A percentile compares a stretch with the other conserved stretches of the same genome.
Evolutionary conservation across 2,329 filamentous ascomycete genomes (phyloP).

Genomic region (Pleoardoris graminearum): DNA sequence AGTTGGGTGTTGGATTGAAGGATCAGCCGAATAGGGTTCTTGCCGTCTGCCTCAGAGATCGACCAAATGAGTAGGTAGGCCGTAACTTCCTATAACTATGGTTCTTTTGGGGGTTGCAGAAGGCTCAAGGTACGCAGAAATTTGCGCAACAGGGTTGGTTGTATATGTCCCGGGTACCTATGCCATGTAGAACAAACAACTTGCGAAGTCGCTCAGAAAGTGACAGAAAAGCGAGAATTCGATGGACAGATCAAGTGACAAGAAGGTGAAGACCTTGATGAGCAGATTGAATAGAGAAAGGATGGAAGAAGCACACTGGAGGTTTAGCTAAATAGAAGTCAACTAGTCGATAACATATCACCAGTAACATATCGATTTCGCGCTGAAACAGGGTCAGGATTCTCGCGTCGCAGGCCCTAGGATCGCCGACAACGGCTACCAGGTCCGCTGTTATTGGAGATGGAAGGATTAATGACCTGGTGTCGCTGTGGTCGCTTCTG

Average conservation of each 20-base stretch:
- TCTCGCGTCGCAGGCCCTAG: neutral
- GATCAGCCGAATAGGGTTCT: too few species aligned
- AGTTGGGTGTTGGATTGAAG: neutral
- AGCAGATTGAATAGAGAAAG: neutral
- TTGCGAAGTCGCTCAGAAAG: neutral
- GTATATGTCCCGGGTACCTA: too few species aligned
- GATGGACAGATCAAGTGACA: too few species aligned
- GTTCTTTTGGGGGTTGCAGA: too few species aligned
- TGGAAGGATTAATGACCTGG: neutral
- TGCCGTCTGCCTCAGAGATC: too few species aligned
- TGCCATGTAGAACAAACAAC: neutral
- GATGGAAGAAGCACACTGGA: neutral
- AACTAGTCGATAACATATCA: constrained; percentile 12
- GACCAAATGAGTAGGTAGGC: too few species aligned
- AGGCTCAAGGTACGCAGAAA: too few species aligned
- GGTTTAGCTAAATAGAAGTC: neutral
- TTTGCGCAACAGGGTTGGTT: neutral
- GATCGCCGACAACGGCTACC: neutral
- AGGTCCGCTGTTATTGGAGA: neutral
- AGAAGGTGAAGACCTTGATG: neutral
- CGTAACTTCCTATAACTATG: too few species aligned
- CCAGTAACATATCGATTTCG: neutral
- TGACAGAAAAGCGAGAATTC: constrained; percentile 1
- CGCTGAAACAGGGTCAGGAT: neutral
- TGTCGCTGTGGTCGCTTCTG: neutral